phyloP scores from a whole-genome alignment of 176 grass and related monocot species.

The Zizania latifolia region DNA sequence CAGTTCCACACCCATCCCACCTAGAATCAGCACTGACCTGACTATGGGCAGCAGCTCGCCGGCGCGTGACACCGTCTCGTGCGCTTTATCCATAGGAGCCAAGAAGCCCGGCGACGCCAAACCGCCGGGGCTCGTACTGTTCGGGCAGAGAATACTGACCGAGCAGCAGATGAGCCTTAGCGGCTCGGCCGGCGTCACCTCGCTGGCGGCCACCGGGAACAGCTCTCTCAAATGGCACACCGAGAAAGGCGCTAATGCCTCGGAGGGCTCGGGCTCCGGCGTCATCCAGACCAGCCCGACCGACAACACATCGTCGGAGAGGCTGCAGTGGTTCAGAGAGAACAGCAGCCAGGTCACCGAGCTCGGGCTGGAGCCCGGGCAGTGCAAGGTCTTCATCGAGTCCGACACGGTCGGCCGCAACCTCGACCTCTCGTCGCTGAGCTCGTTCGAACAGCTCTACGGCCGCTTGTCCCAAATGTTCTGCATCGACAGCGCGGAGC shows the following conservation, averaged over 20 bases:
- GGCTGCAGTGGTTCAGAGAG: constrained; percentile 6
- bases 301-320: constrained; percentile 18
- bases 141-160: constrained; percentile 69
- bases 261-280: constrained; percentile 67
- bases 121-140: constrained; percentile 58
- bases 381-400: constrained; percentile 88
- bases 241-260: constrained; percentile 51
- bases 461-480: constrained; percentile 63
- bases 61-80: constrained; percentile 6
- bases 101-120: constrained; percentile 33
- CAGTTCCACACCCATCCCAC: neutral
- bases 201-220: constrained; percentile 5
- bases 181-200: constrained; percentile 9
- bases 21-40: constrained; percentile 43
- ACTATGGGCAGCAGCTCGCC: constrained; percentile 27
- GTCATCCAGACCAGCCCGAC: constrained; percentile 58
- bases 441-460: constrained; percentile 73
- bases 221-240: constrained; percentile 34
- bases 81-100: constrained; percentile 12
- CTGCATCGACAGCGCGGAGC: constrained; percentile 50
- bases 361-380: constrained; percentile 37
- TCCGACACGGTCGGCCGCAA: constrained; percentile 71
- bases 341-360: neutral
- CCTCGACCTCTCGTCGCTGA: constrained; percentile 57
- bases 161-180: constrained; percentile 58